phyloP scores from a whole-genome alignment of 2,329 filamentous ascomycete genomes.

The Diaporthe caulivora region DNA sequence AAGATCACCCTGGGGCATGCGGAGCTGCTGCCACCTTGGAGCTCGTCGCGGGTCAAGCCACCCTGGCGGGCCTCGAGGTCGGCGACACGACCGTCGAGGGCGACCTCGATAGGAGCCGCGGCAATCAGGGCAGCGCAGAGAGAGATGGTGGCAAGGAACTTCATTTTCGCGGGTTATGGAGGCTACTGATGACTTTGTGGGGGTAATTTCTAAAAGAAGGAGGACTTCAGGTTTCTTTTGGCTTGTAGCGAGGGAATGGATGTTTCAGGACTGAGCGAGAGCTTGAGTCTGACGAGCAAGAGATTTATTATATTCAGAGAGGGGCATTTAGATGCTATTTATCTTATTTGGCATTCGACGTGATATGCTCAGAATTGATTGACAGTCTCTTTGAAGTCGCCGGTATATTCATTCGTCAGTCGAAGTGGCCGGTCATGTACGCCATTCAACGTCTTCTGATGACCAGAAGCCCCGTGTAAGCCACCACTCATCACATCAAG shows the following conservation, averaged over 20 bases:
- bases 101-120: neutral
- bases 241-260: neutral
- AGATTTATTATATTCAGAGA: neutral
- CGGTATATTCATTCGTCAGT: too few relatives aligned
- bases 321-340: neutral
- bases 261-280: conserved; percentile 8
- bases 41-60: conserved; percentile 20
- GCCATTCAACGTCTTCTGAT: neutral
- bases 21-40: conserved; percentile 5
- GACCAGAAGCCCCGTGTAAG: neutral
- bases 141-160: conserved; percentile 2
- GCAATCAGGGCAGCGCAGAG: neutral
- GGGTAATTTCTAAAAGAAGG: neutral
- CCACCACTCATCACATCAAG: neutral
- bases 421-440: neutral
- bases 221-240: neutral
- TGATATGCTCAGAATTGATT: too few relatives aligned
- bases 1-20: conserved; percentile 53
- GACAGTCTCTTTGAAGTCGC: neutral
- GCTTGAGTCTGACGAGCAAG: conserved; percentile 4
- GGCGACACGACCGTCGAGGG: neutral
- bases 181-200: neutral
- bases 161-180: neutral
- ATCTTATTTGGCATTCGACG: neutral
- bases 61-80: conserved; percentile 6